Evolutionary conservation across 805 yeast species (phyloP).

Genomic region (Lachancea waltii): DNA sequence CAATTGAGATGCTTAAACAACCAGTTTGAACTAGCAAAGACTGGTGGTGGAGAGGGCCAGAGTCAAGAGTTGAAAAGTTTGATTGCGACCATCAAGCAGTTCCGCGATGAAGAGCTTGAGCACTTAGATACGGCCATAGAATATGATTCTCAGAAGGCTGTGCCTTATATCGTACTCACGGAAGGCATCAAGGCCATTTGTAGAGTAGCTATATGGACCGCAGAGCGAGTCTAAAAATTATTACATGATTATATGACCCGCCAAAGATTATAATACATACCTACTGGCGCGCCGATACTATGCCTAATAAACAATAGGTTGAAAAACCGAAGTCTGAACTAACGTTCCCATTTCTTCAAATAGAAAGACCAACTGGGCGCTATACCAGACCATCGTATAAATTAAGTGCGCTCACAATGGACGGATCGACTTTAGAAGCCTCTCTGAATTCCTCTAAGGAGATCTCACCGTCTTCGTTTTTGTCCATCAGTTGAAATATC

Average conservation of each 20-base stretch:
- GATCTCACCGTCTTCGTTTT: constrained; percentile 61
- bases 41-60: constrained; percentile 27
- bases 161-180: constrained; percentile 83
- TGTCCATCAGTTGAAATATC: constrained; percentile 68
- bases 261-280: no score
- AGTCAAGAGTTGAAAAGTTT: constrained; percentile 51
- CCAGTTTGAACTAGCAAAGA: constrained; percentile 47
- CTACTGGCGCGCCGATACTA: no score
- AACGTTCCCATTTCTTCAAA: no score
- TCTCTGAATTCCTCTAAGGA: constrained; percentile 80
- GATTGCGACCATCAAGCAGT: constrained; percentile 58
- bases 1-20: constrained; percentile 74
- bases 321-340: no score
- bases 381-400: constrained; percentile 75
- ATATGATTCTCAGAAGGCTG: constrained; percentile 87
- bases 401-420: constrained; percentile 68
- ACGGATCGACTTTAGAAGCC: constrained; percentile 72
- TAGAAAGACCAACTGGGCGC: no score
- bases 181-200: constrained; percentile 82
- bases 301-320: no score
- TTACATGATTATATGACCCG: no score
- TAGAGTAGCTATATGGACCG: constrained; percentile 83
- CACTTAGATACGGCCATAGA: constrained; percentile 91
- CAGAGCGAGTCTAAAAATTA: constrained; percentile 61
- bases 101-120: constrained; percentile 92